Evolutionary conservation across 441 rosid species (phyloP).

Genomic region (Euphorbia schlechtendalii): DNA sequence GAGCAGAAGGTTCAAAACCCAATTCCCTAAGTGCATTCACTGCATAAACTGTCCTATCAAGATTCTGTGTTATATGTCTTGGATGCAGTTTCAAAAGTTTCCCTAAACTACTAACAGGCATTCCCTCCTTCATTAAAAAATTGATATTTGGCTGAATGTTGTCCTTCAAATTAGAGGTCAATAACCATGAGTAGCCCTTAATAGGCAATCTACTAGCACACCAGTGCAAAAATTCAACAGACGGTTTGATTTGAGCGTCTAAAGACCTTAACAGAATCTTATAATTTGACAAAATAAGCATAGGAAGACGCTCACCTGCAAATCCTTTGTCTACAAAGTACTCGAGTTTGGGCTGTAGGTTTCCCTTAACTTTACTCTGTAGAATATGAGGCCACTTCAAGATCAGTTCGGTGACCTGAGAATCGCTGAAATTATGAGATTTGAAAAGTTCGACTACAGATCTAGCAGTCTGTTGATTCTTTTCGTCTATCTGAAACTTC

Average conservation of each 20-base stretch:
- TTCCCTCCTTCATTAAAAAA: neutral
- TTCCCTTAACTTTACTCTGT: neutral
- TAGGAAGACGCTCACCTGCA: slow-evolving; percentile 18
- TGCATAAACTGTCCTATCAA: slow-evolving; percentile 14
- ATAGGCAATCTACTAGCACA: slow-evolving; percentile 3
- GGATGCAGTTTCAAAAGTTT: neutral
- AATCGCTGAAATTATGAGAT: slow-evolving; percentile 13
- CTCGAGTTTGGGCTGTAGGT: slow-evolving; percentile 14
- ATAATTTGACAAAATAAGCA: slow-evolving; percentile 3
- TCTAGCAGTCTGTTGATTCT: neutral
- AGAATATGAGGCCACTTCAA: slow-evolving; percentile 2
- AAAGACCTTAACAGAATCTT: neutral
- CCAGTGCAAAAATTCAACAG: neutral
- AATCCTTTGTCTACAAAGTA: slow-evolving; percentile 9
- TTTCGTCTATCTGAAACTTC: slow-evolving; percentile 6
- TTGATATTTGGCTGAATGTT: neutral
- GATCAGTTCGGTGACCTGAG: slow-evolving; percentile 12
- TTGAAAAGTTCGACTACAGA: slow-evolving; percentile 7
- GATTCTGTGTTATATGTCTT: neutral
- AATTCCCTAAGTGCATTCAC: slow-evolving; percentile 17
- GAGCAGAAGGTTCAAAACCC: slow-evolving; percentile 4
- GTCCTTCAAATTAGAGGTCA: neutral
- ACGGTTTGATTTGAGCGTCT: neutral
- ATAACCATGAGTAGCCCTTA: slow-evolving; percentile 3
- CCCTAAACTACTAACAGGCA: neutral